Percentiles rank a stretch among this genome's conserved stretches.
phyloP scores from a whole-genome alignment of 2,329 filamentous ascomycete genomes.

The Curvularia hawaiiensis region DNA sequence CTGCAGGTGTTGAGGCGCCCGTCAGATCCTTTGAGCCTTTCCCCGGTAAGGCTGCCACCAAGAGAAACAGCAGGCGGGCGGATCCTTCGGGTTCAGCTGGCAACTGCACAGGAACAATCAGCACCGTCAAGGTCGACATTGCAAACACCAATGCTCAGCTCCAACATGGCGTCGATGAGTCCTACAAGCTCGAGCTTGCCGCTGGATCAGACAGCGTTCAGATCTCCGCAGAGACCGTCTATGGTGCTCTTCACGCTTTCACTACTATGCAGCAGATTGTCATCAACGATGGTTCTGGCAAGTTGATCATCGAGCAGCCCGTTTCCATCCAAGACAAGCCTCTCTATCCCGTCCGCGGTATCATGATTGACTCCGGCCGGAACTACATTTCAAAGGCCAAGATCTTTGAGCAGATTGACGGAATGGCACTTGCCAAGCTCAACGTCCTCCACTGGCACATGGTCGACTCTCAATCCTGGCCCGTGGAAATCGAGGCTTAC shows the following conservation, averaged over 20 bases:
- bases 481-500: conserved; percentile 55
- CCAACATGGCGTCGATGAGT: conserved; percentile 62
- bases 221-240: conserved; percentile 58
- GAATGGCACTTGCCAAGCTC: conserved; percentile 61
- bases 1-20: conserved; percentile 59
- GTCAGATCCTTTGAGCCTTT: conserved; percentile 58
- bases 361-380: conserved; percentile 61
- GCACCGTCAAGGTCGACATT: conserved; percentile 54
- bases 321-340: conserved; percentile 58
- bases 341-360: conserved; percentile 59
- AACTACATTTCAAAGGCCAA: conserved; percentile 60
- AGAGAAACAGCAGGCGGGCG: conserved; percentile 31
- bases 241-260: conserved; percentile 61
- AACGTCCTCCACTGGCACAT: conserved; percentile 65
- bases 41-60: conserved; percentile 48
- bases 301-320: conserved; percentile 59
- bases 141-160: conserved; percentile 54
- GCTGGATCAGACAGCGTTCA: conserved; percentile 49
- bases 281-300: conserved; percentile 53
- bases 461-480: conserved; percentile 62
- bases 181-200: conserved; percentile 57
- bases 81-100: conserved; percentile 7
- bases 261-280: conserved; percentile 63
- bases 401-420: conserved; percentile 61
- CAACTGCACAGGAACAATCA: conserved; percentile 45